Base-by-base conservation (phyloP, 208 protist species). In the Trypanosoma vivax region DNA sequence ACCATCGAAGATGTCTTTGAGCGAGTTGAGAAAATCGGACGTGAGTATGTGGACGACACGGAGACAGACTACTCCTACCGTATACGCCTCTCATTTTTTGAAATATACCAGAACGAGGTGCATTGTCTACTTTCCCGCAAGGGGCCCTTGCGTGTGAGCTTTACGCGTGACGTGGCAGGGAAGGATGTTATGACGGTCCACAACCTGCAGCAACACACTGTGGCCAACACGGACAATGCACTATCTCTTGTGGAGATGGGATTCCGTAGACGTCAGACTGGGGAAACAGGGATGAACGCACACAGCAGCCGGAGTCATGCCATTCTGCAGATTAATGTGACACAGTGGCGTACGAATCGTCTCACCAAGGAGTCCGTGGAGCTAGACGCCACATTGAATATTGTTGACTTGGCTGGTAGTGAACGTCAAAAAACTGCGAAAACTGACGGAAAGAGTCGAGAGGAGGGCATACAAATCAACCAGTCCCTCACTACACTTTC, bases 231-330 rank as follows among this genome's bases (percentile, higher is more conserved):
- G n/a, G 75, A 70, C 5, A 78, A 84, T 19, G 60, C 78, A 38
- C 80, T 83, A 65, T 35, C 45, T 27, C 76, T 93, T 40, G 76
- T 98, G 25, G 84, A 90, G 37, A 59, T 75, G 49, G 95, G 95
- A n/a, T 79, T 75, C 23, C 52, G 70, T 11, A 52, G 78, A 18
- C 79, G 94, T 33, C 87, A 77, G 62, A 83, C 80, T 16, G 94
- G 86, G 13, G 73, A 72, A 46, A 98, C 96, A 2, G 79, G 90
- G 11, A 96, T 96, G 58, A 98, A 99, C 75, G 85, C 89, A 33
- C 77, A 71, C 16, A 97, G 89, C 60, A 94, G 77, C 19, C 76
- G 96, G 21, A 97, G 95, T 1, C 97, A 99, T 79, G 95, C 96
- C 13, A 96, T 99, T 50, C 81, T 99, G 16, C 70, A 92, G 42